Conservation (phyloP, 2,329 filamentous ascomycete species). For the Parascedosporium putredinis region DNA sequence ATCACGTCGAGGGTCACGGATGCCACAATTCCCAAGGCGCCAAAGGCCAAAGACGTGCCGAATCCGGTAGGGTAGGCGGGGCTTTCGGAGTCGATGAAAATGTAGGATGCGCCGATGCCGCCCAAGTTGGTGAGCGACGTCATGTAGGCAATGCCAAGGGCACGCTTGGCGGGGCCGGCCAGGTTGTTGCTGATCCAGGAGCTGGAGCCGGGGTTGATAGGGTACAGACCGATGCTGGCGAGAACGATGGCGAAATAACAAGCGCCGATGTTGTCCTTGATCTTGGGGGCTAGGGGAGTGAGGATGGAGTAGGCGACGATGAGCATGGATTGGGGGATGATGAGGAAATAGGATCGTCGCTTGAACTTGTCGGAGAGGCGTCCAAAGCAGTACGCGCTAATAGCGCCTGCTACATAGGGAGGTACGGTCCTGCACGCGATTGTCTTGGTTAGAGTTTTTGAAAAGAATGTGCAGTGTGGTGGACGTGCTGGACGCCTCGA, state of each 20-base stretch:
- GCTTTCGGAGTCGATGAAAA: constrained; percentile 15
- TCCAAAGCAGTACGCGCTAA: constrained; percentile 5
- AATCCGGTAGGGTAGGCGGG: constrained; percentile 18
- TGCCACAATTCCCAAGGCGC: constrained; percentile 10
- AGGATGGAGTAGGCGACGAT: constrained; percentile 15
- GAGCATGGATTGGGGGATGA: constrained; percentile 6
- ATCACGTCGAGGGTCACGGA: constrained; percentile 15
- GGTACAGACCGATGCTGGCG: constrained; percentile 27
- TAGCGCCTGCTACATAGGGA: constrained; percentile 19
- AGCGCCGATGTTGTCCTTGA: constrained; percentile 22
- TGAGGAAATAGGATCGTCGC: constrained; percentile 9
- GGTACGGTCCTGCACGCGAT: constrained; percentile 16
- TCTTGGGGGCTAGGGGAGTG: constrained; percentile 18
- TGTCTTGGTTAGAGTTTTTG: too few species aligned
- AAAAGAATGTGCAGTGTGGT: too few species aligned
- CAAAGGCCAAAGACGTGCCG: constrained; percentile 16
- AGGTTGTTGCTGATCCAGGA: constrained; percentile 27
- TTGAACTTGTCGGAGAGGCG: constrained; percentile 9
- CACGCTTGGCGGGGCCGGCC: constrained; percentile 21
- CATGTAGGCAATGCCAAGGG: constrained; percentile 24
- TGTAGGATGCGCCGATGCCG: constrained; percentile 16
- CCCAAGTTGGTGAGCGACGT: constrained; percentile 16
- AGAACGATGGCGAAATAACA: constrained; percentile 27
- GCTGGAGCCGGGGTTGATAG: constrained; percentile 20
- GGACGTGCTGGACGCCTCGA: too few species aligned